Conservation (phyloP, 2,329 filamentous ascomycete species). For the Paracorniculantispora psalliotae region DNA sequence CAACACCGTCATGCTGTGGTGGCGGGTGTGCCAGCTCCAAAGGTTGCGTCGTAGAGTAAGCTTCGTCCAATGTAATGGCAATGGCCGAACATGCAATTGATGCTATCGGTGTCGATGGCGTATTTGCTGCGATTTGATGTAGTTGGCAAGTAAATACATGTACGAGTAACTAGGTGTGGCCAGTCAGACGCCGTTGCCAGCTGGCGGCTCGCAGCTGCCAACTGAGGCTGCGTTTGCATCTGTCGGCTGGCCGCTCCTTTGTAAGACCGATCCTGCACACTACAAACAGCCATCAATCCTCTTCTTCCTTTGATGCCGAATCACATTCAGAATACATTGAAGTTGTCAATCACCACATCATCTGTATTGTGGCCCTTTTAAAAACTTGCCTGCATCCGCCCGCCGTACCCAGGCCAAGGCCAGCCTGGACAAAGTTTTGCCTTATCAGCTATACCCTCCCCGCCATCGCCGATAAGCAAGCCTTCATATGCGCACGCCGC, state of each 20-base stretch:
- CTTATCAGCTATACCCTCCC: constrained; percentile 11
- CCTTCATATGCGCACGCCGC: neutral
- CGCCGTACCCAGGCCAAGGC: neutral
- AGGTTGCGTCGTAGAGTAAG: neutral
- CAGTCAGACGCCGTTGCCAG: neutral
- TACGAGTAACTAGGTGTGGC: neutral
- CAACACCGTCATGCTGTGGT: neutral
- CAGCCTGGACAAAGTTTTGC: constrained; percentile 4
- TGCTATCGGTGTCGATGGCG: neutral
- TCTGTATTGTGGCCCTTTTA: too few species aligned
- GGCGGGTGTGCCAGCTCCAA: neutral
- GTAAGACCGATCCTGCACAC: neutral
- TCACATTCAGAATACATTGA: neutral
- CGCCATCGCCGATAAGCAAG: constrained; percentile 11
- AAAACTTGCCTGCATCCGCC: neutral
- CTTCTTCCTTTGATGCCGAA: neutral
- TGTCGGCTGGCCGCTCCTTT: neutral
- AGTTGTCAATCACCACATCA: neutral
- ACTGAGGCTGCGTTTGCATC: constrained; percentile 5
- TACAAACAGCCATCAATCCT: neutral
- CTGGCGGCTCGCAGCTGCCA: neutral
- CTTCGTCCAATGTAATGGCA: neutral
- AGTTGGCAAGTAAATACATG: neutral
- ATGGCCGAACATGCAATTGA: neutral
- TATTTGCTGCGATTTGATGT: neutral